Base-by-base conservation (phyloP, 2,329 filamentous ascomycete genomes). In the Ophiostoma triangulosporum region DNA sequence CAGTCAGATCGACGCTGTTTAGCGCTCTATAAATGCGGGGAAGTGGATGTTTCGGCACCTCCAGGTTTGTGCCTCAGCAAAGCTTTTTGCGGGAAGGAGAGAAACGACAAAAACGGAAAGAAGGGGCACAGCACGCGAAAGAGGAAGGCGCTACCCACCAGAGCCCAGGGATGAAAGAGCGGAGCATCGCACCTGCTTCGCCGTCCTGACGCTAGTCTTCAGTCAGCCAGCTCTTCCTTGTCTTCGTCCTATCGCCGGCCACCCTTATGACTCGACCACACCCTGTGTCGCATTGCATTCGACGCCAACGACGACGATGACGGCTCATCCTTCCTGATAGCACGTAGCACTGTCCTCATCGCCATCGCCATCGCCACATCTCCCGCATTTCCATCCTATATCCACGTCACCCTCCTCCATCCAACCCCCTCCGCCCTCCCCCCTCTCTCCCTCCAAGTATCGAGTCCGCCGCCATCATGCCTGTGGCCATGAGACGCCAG, bases 401-500 rank as follows among this genome's bases (percentile, higher is more conserved):
- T 36, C 35, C 35, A n/a, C 35, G 6, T 17, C 35, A 36, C 20
- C 14, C 20, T 6, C 15, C 3, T 17, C 20, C n/a, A 26, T 29
- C 15, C 26, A n/a, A 5, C 3, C n/a, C 15, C 11, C 24, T 46
- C 8, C 7, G 8, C n/a, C n/a, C 11, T 40, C 11, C 26, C 24
- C 2, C n/a, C 8, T 46, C 24, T 11, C 15, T 11, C n/a, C 24
- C 22, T 20, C 20, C 12, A n/a, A 26, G 40, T n/a, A 43, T 20
- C 9, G 9, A 14, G 12, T 6, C 12, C 20, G 12, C 38, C 12
- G 40, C 15, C 7, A 46, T 29, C 14, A 48, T 48, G 46, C 46
- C 46, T 20, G 46, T 33, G n/a, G 46, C 27, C 46, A 59, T 59
- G 58, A 46, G 59, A 29, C 59, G 59, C 36, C 59, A 60, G 35